Evolutionary conservation across 306 rosid species (phyloP).

Genomic region (Oxytropis ochrocephala): DNA sequence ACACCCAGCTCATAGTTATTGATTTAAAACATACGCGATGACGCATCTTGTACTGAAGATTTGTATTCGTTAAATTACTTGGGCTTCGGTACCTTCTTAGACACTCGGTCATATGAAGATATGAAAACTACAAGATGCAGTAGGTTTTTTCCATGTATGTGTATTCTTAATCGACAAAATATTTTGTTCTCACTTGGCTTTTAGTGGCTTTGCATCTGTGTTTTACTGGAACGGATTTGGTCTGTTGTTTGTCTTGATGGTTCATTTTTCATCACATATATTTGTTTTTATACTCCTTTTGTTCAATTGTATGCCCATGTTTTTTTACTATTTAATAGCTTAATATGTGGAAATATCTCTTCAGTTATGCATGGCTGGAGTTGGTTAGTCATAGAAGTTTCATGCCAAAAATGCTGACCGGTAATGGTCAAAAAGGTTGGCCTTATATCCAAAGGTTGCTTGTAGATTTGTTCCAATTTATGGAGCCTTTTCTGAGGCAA

Average conservation of each 20-base stretch:
- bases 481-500: conserved; percentile 96
- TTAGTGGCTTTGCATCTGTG: not conserved
- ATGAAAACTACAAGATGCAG: not conserved
- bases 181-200: not conserved
- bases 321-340: not conserved
- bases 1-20: not conserved
- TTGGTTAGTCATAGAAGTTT: conserved; percentile 91
- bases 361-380: conserved; percentile 99
- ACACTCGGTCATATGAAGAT: not conserved
- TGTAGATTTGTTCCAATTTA: conserved; percentile 84
- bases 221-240: not conserved
- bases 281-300: not conserved
- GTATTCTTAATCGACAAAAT: not conserved
- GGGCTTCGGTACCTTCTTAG: not conserved
- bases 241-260: not conserved
- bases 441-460: conserved; percentile 79
- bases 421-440: conserved; percentile 95
- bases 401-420: conserved; percentile 93
- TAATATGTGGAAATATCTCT: conserved; percentile 21
- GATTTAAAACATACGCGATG: not conserved
- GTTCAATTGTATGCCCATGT: not conserved
- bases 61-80: not conserved
- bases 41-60: not conserved
- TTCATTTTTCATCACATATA: not conserved
- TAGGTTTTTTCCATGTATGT: not conserved